A percentile compares a stretch with the other conserved stretches of the same genome.
Conservation (phyloP, 345 rosid genomes). For the Populus deltoides region DNA sequence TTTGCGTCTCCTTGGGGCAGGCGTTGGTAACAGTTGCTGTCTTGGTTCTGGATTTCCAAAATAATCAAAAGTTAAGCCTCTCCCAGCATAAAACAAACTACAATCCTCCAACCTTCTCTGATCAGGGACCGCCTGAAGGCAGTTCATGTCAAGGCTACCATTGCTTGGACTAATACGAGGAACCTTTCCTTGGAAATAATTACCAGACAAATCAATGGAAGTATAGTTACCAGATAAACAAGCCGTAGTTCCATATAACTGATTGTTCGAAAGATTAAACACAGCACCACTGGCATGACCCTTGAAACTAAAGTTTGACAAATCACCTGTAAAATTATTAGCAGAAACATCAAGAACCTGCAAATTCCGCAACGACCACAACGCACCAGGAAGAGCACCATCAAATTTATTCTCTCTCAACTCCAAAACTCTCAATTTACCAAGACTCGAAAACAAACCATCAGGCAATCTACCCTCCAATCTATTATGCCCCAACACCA, state of each 20-base stretch:
- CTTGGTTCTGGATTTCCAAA: slow-evolving; percentile 2
- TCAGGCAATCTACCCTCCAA: slow-evolving; percentile 35
- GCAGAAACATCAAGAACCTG: slow-evolving; percentile 23
- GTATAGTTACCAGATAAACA: slow-evolving; percentile 1
- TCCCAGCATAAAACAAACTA: slow-evolving; percentile 17
- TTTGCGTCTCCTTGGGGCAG: slow-evolving; percentile 7
- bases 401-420: slow-evolving; percentile 40
- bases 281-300: not conserved
- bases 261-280: slow-evolving; percentile 28
- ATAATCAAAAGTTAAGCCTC: slow-evolving; percentile 16
- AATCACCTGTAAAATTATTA: slow-evolving; percentile 19
- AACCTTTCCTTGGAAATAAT: slow-evolving; percentile 29
- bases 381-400: slow-evolving; percentile 21
- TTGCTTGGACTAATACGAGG: not conserved
- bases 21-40: not conserved
- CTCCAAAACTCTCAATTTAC: slow-evolving; percentile 36
- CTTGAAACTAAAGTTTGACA: slow-evolving; percentile 10
- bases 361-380: slow-evolving; percentile 10
- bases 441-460: slow-evolving; percentile 40
- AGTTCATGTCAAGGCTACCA: slow-evolving; percentile 14
- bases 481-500: slow-evolving; percentile 15
- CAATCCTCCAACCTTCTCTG: slow-evolving; percentile 25
- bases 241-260: slow-evolving; percentile 23
- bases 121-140: slow-evolving; percentile 10
- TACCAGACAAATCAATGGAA: slow-evolving; percentile 25